Base-by-base conservation (phyloP, 345 rosid genomes). In the Eucalyptus brandiana region DNA sequence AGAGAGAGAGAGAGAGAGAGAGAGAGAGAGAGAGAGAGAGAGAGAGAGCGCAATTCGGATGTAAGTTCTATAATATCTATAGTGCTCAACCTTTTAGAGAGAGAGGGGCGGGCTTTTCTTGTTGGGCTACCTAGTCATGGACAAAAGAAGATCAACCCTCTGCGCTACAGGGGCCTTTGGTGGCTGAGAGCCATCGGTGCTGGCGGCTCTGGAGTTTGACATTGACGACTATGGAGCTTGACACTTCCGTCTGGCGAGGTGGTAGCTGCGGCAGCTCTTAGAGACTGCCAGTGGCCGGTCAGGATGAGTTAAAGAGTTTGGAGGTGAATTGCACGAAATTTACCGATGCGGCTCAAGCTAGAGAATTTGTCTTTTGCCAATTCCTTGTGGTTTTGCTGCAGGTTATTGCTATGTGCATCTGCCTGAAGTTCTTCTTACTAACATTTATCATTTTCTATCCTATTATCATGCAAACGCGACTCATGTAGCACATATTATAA, bases 371-470 rank as follows among this genome's bases (percentile, higher is more conserved):
- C 56, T 19, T 53, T 53, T 53, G 56, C 56, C 56, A 53, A 19
- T 53, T 53, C 9, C 2, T 19, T 53, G 56, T 0, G 56, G 24
- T 53, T 53, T 0, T 53, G 56, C 10, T 53, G 56, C 24, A 19
- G 56, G 56, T 3, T 10, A 53, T 53, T 53, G 0, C 56, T 53
- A 53, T 53, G 24, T 53, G 56, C 56, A 53, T 53, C 56, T 8
- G 10, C 56, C 56, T 0, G 24, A 53, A 53, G 56, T 53, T 53
- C 24, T 53, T 53, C 0, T 53, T 53, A 0, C 56, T 53, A 53
- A 0, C 10, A 53, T 53, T 53, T 53, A 53, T 53, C 24, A 53
- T 19, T 53, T 53, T 53, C 24, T 53, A 53, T 53, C 56, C 24
- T 53, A 53, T 19, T 53, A 53, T 53, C 56, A 19, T 19, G 24